A percentile compares a stretch with the other conserved stretches of the same genome.
Evolutionary conservation across 73 alveolate species (phyloP).

Genomic region (Tetrahymena thermophila): DNA sequence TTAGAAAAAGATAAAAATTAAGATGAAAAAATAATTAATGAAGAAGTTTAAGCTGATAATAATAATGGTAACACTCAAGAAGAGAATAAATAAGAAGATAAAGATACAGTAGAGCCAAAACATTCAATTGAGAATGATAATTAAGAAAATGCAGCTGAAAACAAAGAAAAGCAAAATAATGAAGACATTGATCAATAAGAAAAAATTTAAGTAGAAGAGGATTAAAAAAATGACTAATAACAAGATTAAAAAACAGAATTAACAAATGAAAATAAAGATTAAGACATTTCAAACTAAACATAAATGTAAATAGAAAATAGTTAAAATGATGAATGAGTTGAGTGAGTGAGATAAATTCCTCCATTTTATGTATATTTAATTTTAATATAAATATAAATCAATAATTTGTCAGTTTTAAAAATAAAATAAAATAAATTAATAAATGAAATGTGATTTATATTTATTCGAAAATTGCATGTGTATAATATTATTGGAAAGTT

Average conservation of each 20-base stretch:
- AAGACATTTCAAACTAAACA: background rate
- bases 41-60: background rate
- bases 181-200: slow-evolving; percentile 9
- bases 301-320: background rate
- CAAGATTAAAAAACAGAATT: background rate
- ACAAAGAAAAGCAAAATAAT: slow-evolving; percentile 1
- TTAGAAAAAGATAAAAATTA: background rate
- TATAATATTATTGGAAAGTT: too few relatives aligned
- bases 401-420: too few relatives aligned
- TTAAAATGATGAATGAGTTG: background rate
- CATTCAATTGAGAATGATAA: background rate
- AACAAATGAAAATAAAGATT: background rate
- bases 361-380: too few relatives aligned
- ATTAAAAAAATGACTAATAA: background rate
- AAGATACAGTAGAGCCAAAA: background rate
- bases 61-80: background rate
- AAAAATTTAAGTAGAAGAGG: slow-evolving; percentile 12
- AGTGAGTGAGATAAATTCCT: background rate
- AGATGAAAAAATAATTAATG: background rate
- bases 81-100: background rate
- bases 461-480: too few relatives aligned
- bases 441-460: too few relatives aligned
- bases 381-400: too few relatives aligned
- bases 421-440: too few relatives aligned
- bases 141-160: background rate